A percentile compares a stretch with the other conserved stretches of the same genome.
phyloP scores from a whole-genome alignment of 176 grass and related monocot species.

The Zea mays region DNA sequence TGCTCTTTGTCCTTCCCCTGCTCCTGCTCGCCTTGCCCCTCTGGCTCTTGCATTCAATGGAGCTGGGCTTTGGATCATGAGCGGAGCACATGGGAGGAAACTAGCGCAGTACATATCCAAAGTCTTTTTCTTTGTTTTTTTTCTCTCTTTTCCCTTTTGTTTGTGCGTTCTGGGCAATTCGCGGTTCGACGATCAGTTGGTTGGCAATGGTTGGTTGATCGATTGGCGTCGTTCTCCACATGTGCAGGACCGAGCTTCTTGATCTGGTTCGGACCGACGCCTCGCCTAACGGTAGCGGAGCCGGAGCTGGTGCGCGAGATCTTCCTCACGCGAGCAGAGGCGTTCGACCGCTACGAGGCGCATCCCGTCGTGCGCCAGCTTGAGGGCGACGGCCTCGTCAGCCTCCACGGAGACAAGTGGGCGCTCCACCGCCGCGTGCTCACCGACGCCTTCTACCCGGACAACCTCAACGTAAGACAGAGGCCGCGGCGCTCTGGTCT shows the following conservation, averaged over 20 bases:
- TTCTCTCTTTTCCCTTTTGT: neutral
- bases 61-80: constrained; percentile 25
- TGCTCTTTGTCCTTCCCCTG: neutral
- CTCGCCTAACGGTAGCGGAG: constrained; percentile 67
- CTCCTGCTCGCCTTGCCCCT: neutral
- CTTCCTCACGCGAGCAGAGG: constrained; percentile 59
- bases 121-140: constrained; percentile 3
- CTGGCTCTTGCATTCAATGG: constrained; percentile 32
- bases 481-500: too few species aligned
- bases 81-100: constrained; percentile 27
- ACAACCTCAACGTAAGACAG: constrained; percentile 74
- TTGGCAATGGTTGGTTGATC: neutral
- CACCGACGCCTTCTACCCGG: constrained; percentile 60
- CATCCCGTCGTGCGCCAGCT: constrained; percentile 81
- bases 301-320: constrained; percentile 84
- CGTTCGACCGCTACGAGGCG: constrained; percentile 85
- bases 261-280: constrained; percentile 90
- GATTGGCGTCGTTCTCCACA: neutral
- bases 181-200: neutral
- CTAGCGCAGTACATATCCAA: neutral
- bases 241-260: constrained; percentile 63
- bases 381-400: constrained; percentile 85
- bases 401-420: constrained; percentile 78
- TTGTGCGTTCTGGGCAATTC: neutral
- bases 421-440: constrained; percentile 78